Conservation (phyloP, 306 rosid genomes). For the Elaeagnus macrophylla region DNA sequence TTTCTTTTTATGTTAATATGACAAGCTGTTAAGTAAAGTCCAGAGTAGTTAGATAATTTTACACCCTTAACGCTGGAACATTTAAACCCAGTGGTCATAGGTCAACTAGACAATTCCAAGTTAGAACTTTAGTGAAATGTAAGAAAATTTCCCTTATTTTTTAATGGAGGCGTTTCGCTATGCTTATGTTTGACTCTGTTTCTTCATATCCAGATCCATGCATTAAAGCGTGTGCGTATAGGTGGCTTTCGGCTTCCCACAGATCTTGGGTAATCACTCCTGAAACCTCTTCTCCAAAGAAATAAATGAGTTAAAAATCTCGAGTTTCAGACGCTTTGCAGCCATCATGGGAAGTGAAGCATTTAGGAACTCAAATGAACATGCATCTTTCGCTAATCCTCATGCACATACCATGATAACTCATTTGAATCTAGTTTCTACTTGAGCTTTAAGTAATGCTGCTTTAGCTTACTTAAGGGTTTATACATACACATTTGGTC, state of each 20-base stretch:
- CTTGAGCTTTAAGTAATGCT: conserved; percentile 1
- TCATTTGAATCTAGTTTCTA: background rate
- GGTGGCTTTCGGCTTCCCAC: conserved; percentile 80
- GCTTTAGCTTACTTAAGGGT: background rate
- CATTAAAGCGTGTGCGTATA: conserved; percentile 78
- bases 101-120: background rate
- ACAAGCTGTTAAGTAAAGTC: background rate
- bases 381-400: background rate
- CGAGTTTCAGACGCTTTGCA: background rate
- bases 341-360: background rate
- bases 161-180: background rate
- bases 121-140: background rate
- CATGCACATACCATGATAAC: background rate
- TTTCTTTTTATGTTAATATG: too few species aligned
- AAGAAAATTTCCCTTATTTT: background rate
- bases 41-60: background rate
- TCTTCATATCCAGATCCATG: conserved; percentile 53
- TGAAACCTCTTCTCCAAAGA: conserved; percentile 2
- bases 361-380: background rate
- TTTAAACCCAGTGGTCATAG: background rate
- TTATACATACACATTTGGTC: background rate
- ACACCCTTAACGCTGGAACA: background rate
- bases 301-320: background rate
- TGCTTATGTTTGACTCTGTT: background rate
- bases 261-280: conserved; percentile 69